These are phyloP conservation scores for Grosmannia serpens DNA, from an alignment of 2,329 filamentous ascomycete species.

Conservation along the genomic window DNA sequence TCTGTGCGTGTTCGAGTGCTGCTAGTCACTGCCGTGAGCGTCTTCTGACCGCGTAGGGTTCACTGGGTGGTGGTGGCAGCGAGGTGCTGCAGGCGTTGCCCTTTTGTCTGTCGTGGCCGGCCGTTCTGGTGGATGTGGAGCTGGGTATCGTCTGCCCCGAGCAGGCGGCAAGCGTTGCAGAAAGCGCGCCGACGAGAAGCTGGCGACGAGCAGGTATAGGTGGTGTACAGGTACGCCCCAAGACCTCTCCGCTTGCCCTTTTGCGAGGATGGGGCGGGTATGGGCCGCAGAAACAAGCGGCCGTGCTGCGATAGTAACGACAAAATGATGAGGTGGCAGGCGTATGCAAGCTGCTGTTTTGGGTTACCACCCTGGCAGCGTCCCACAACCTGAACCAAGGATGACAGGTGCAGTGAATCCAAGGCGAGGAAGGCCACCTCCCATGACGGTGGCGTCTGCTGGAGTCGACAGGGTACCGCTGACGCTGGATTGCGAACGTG, in stretches of 20 bases:
- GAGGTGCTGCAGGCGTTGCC: neutral
- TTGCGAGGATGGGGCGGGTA: constrained; percentile 8
- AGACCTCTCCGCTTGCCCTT: constrained; percentile 1
- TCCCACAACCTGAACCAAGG: constrained; percentile 10
- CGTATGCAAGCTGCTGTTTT: constrained; percentile 12
- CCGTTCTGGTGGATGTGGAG: neutral
- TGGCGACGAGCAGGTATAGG: neutral
- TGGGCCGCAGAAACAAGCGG: constrained; percentile 4
- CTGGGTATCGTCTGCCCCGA: constrained; percentile 1
- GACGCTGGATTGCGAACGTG: neutral
- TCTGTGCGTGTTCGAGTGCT: neutral
- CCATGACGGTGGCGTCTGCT: constrained; percentile 7
- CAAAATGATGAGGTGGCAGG: constrained; percentile 8
- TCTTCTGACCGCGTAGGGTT: neutral
- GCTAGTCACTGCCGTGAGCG: neutral
- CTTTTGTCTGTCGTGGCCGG: neutral
- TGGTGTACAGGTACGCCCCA: constrained; percentile 8
- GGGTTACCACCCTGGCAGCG: constrained; percentile 9
- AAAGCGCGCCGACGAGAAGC: neutral
- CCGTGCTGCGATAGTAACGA: neutral
- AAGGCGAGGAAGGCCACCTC: constrained; percentile 4
- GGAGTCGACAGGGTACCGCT: neutral
- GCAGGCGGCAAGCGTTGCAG: constrained; percentile 8
- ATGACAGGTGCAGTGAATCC: constrained; percentile 6
- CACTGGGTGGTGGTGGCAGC: neutral